Evolutionary conservation across 2,329 filamentous ascomycete species (phyloP).

Genomic region (Calonectria pseudoturangicola): DNA sequence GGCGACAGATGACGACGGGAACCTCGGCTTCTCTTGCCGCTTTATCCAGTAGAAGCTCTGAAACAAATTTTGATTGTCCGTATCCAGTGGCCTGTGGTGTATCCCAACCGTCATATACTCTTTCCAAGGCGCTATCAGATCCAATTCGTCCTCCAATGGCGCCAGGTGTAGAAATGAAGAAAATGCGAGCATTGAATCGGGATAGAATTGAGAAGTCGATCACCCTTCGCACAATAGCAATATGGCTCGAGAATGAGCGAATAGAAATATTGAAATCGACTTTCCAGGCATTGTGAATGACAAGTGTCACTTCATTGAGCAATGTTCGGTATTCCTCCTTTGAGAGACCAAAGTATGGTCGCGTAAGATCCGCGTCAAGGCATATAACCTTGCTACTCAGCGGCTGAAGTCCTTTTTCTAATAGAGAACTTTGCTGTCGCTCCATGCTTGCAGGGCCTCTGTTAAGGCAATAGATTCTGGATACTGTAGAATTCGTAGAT

Average conservation of each 20-base stretch:
- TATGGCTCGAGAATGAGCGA: constrained; percentile 1
- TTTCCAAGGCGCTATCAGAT: not conserved
- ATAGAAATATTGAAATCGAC: constrained; percentile 7
- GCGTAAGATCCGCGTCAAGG: not conserved
- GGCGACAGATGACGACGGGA: not conserved
- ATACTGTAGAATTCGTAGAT: not conserved
- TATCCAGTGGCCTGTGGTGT: not conserved
- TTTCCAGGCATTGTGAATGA: constrained; percentile 15
- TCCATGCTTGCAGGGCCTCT: not conserved
- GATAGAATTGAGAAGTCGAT: constrained; percentile 8
- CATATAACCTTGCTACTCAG: not conserved
- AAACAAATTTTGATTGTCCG: constrained; percentile 1
- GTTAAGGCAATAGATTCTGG: not conserved
- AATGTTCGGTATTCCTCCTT: constrained; percentile 5
- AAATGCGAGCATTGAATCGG: not conserved
- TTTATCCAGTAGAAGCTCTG: not conserved
- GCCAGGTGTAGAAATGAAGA: constrained; percentile 2
- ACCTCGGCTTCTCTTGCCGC: not conserved
- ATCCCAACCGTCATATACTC: not conserved
- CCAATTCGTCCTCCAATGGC: not conserved
- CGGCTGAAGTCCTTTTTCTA: not conserved
- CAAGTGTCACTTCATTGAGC: not conserved
- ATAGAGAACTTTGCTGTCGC: not conserved
- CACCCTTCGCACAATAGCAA: not conserved
- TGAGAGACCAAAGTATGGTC: not conserved